Conservation (phyloP, 768 basidiomycete genomes). For the Coprinopsis cinerea region DNA sequence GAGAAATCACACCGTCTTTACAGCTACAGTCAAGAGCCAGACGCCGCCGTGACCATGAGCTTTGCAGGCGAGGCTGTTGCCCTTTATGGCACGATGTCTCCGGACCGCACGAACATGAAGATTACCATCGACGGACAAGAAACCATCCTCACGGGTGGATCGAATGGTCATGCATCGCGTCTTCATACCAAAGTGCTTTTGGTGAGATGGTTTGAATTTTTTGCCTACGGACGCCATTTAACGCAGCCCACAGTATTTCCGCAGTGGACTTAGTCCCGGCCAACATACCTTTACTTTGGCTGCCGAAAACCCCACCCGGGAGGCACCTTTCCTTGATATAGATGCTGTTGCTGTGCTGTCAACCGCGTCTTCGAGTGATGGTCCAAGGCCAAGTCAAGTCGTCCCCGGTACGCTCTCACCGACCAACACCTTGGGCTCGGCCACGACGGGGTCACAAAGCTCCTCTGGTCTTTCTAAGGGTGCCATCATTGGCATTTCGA, state of each 20-base stretch:
- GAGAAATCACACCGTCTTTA: neutral
- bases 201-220: slow-evolving; percentile 1
- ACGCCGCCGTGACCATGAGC: slow-evolving; percentile 35
- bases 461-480: slow-evolving; percentile 15
- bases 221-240: neutral
- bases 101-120: slow-evolving; percentile 44
- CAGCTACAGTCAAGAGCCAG: slow-evolving; percentile 36
- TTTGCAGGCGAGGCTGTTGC: slow-evolving; percentile 51
- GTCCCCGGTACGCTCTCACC: neutral
- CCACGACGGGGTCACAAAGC: neutral
- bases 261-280: slow-evolving; percentile 29
- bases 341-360: slow-evolving; percentile 36
- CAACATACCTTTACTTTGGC: slow-evolving; percentile 35
- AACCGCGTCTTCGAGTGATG: slow-evolving; percentile 10
- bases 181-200: slow-evolving; percentile 14
- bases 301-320: slow-evolving; percentile 21
- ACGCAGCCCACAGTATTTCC: slow-evolving; percentile 8
- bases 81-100: slow-evolving; percentile 46
- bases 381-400: neutral
- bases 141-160: slow-evolving; percentile 28
- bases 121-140: slow-evolving; percentile 38
- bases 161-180: slow-evolving; percentile 23
- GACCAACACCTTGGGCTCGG: neutral
- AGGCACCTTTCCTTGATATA: slow-evolving; percentile 37
- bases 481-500: slow-evolving; percentile 18